Evolutionary conservation across 176 grass and related monocot species (phyloP).

Genomic region (Pontederia paniculata): DNA sequence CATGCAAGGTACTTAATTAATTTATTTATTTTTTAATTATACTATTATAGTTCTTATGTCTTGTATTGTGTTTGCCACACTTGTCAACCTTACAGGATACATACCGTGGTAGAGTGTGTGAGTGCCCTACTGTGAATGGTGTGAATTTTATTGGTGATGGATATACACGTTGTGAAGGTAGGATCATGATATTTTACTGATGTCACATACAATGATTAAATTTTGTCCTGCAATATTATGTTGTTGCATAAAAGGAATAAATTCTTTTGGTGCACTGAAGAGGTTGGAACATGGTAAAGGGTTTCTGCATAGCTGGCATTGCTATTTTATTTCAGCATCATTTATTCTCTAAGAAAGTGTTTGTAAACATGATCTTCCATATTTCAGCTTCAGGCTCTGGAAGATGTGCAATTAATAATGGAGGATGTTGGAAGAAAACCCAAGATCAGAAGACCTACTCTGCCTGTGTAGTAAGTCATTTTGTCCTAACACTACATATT

Average conservation of each 20-base stretch:
- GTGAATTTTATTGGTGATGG: slow-evolving; percentile 91
- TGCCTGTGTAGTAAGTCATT: slow-evolving; percentile 69
- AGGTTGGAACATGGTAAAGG: no score
- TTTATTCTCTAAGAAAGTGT: background rate
- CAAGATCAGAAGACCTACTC: slow-evolving; percentile 47
- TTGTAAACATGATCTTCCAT: background rate
- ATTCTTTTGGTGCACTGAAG: background rate
- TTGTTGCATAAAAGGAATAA: no score
- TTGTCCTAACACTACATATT: background rate
- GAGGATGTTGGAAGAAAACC: slow-evolving; percentile 88
- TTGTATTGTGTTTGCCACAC: background rate
- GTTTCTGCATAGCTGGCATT: no score
- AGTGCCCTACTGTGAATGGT: slow-evolving; percentile 63
- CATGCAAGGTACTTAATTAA: slow-evolving; percentile 67
- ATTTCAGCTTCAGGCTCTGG: slow-evolving; percentile 68
- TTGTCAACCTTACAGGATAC: slow-evolving; percentile 47
- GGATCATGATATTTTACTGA: slow-evolving; percentile 6
- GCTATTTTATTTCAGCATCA: no score
- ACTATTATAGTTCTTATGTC: background rate
- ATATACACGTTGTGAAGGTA: slow-evolving; percentile 94
- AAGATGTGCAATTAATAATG: slow-evolving; percentile 80
- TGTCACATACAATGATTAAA: background rate
- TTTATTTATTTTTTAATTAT: slow-evolving; percentile 15
- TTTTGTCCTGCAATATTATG: no score
- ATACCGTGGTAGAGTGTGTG: slow-evolving; percentile 79